These are phyloP conservation scores for Anthostomella pinea DNA, from an alignment of 2,329 filamentous ascomycete genomes.

Conservation along the genomic window DNA sequence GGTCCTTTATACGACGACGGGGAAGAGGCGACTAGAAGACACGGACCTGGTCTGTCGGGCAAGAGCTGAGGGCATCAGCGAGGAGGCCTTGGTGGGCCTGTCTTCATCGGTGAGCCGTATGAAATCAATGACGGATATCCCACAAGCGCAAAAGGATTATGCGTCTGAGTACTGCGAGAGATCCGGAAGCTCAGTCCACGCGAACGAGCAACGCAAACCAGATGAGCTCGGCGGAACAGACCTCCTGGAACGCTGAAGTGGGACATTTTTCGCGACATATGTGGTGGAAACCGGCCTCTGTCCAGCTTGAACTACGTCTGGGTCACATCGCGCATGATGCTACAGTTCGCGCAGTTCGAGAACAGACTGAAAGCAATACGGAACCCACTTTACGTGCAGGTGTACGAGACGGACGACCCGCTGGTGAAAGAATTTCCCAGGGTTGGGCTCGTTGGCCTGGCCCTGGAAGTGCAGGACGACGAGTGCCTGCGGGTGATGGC, in stretches of 20 bases:
- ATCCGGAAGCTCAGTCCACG: too few relatives aligned
- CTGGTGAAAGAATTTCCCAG: constrained; percentile 23
- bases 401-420: constrained; percentile 25
- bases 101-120: neutral
- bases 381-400: constrained; percentile 29
- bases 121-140: constrained; percentile 6
- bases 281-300: constrained; percentile 24
- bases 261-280: constrained; percentile 31
- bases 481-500: constrained; percentile 33
- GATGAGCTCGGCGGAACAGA: constrained; percentile 5
- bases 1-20: constrained; percentile 27
- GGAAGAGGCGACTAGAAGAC: constrained; percentile 26
- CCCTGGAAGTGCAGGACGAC: constrained; percentile 26
- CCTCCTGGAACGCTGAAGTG: constrained; percentile 24
- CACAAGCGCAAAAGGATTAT: too few relatives aligned
- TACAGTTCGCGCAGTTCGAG: constrained; percentile 29
- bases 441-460: constrained; percentile 20
- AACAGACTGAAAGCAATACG: constrained; percentile 19
- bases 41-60: constrained; percentile 27
- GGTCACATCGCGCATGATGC: constrained; percentile 22
- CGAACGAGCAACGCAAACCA: too few relatives aligned
- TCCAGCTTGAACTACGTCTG: constrained; percentile 35
- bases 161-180: too few relatives aligned
- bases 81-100: constrained; percentile 11
- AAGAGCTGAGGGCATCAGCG: constrained; percentile 16